Evolutionary conservation across 768 basidiomycete genomes (phyloP).

Genomic region (Cyclocybe cylindracea): DNA sequence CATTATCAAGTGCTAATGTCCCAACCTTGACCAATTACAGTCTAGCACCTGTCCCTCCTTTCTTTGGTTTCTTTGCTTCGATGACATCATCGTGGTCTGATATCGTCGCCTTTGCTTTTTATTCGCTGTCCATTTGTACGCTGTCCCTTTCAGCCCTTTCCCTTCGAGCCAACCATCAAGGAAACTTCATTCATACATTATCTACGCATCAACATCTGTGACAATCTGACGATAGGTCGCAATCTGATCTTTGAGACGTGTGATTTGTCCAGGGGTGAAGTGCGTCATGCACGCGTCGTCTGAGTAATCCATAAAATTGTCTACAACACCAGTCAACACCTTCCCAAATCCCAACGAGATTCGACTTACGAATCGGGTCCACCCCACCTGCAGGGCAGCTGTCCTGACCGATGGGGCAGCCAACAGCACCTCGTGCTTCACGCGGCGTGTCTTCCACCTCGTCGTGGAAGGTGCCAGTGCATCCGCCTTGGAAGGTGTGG

Average conservation of each 20-base stretch:
- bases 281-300: slow-evolving; percentile 41
- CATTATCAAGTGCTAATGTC: too few species aligned
- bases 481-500: slow-evolving; percentile 33
- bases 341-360: not conserved
- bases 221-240: slow-evolving; percentile 4
- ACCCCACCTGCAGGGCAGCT: slow-evolving; percentile 31
- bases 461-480: slow-evolving; percentile 13
- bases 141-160: too few species aligned
- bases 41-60: too few species aligned
- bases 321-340: slow-evolving; percentile 7
- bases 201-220: too few species aligned
- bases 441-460: slow-evolving; percentile 35
- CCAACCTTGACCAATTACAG: too few species aligned
- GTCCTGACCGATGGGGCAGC: slow-evolving; percentile 30
- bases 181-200: too few species aligned
- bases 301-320: slow-evolving; percentile 49
- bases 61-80: too few species aligned
- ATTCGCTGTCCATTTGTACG: too few species aligned
- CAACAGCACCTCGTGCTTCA: slow-evolving; percentile 30
- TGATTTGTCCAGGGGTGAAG: slow-evolving; percentile 39
- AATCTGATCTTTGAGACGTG: slow-evolving; percentile 5
- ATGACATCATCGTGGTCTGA: too few species aligned
- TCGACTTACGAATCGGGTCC: slow-evolving; percentile 32
- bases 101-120: too few species aligned
- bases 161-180: too few species aligned